A percentile compares a stretch with the other conserved stretches of the same genome.
Conservation (phyloP, 1,284 basidiomycete species). For the Leccinum pachyderme region DNA sequence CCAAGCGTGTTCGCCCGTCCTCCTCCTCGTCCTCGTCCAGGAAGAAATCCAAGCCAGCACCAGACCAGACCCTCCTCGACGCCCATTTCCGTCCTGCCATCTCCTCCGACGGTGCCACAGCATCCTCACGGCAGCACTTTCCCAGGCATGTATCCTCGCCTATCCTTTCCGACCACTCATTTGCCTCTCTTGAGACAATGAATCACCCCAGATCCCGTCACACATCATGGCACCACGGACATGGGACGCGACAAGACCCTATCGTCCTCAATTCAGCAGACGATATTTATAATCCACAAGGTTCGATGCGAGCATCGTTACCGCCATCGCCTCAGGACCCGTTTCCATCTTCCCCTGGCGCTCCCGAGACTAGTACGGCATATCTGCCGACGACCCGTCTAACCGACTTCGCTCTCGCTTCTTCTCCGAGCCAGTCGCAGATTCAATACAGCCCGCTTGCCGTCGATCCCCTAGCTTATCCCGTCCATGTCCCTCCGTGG, state of each 20-base stretch:
- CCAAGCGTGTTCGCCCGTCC: conserved; percentile 21
- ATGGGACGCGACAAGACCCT: conserved; percentile 26
- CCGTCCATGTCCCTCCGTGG: conserved; percentile 39
- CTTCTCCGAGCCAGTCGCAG: background rate
- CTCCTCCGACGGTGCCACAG: conserved; percentile 14
- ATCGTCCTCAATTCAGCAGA: conserved; percentile 26
- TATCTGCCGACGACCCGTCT: conserved; percentile 5
- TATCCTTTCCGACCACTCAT: conserved; percentile 17
- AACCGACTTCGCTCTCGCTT: conserved; percentile 6
- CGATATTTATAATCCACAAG: conserved; percentile 10
- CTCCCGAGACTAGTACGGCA: conserved; percentile 10
- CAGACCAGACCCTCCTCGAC: conserved; percentile 24
- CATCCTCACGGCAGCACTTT: conserved; percentile 14
- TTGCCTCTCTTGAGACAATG: conserved; percentile 13
- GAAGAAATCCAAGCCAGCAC: conserved; percentile 22
- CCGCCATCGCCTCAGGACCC: conserved; percentile 17
- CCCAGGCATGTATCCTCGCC: conserved; percentile 10
- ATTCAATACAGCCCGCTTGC: conserved; percentile 38
- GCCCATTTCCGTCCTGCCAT: conserved; percentile 27
- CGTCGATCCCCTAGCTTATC: conserved; percentile 46
- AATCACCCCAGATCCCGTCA: background rate
- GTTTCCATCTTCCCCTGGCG: conserved; percentile 9
- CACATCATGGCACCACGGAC: conserved; percentile 16
- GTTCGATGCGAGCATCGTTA: conserved; percentile 8
- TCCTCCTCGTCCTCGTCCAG: conserved; percentile 11